phyloP scores from a whole-genome alignment of 108 stramenopile genomes.

The Skeletonema costatum region DNA sequence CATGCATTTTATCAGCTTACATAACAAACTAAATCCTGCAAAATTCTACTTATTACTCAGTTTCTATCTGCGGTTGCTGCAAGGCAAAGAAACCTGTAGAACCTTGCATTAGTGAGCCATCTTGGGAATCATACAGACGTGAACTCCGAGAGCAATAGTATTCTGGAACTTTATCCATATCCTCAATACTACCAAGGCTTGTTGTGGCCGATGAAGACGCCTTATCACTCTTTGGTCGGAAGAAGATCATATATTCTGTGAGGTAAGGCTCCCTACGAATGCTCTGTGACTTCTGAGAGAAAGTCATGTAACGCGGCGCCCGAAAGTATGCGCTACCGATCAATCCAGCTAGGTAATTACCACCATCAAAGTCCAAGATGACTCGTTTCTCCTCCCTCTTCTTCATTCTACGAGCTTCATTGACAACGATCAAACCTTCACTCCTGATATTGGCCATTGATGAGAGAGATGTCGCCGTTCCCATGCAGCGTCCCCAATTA shows the following conservation, averaged over 20 bases:
- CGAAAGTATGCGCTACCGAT: constrained; percentile 38
- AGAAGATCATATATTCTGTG: constrained; percentile 43
- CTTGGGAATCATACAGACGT: constrained; percentile 32
- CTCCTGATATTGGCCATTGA: constrained; percentile 26
- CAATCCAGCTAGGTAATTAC: constrained; percentile 39
- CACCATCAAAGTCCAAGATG: constrained; percentile 38
- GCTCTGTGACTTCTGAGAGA: constrained; percentile 20
- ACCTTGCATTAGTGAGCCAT: constrained; percentile 46
- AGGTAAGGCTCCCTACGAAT: constrained; percentile 20
- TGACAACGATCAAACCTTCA: constrained; percentile 31
- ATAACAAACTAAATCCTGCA: not conserved
- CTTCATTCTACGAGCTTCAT: constrained; percentile 27
- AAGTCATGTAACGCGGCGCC: constrained; percentile 44
- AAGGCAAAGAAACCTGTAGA: constrained; percentile 50
- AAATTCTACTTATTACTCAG: not conserved
- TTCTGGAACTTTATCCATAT: constrained; percentile 7
- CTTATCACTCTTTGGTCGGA: constrained; percentile 13
- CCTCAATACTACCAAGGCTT: not conserved
- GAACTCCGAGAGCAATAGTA: constrained; percentile 41
- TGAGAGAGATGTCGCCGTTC: constrained; percentile 22
- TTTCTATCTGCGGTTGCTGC: constrained; percentile 16
- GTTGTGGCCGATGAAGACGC: not conserved
- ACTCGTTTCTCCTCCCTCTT: constrained; percentile 37
- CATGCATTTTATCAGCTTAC: constrained; percentile 5
- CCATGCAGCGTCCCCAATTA: constrained; percentile 27